Conservation (phyloP, 805 yeast genomes). For the Scheffersomyces coipomensis region DNA sequence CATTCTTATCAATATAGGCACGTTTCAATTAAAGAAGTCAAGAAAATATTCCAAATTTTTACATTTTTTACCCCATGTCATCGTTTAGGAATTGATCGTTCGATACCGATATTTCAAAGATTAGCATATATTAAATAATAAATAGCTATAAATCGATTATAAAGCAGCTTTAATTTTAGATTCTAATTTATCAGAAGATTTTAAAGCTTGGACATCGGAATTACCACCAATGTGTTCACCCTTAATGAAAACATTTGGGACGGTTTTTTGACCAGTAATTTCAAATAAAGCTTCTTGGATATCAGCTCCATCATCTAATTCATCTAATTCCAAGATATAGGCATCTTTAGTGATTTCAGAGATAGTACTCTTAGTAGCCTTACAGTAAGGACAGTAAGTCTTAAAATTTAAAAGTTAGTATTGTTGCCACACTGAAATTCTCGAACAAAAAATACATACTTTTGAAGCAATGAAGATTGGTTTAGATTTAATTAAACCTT, state of each 20-base stretch:
- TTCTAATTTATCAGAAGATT: conserved; percentile 59
- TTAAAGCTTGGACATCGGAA: conserved; percentile 77
- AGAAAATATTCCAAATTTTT: no score
- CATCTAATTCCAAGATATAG: conserved; percentile 55
- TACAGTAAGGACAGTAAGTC: conserved; percentile 45
- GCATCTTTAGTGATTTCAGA: conserved; percentile 43
- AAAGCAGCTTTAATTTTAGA: conserved; percentile 36
- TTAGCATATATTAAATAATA: neutral
- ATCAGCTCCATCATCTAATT: conserved; percentile 67
- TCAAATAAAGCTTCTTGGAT: conserved; percentile 76
- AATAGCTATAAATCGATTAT: conserved; percentile 11
- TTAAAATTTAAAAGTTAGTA: conserved; percentile 17
- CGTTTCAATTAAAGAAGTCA: no score
- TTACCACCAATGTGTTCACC: conserved; percentile 97
- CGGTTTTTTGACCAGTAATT: conserved; percentile 88
- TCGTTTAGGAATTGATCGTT: no score
- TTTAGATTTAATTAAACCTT: conserved; percentile 60
- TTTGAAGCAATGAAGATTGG: conserved; percentile 81
- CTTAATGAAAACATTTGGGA: conserved; percentile 86
- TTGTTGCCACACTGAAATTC: no score
- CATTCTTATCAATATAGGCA: no score
- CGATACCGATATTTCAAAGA: neutral
- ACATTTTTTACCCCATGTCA: no score
- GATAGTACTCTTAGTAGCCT: conserved; percentile 43
- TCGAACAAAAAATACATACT: conserved; percentile 37